Evolutionary conservation across 2,329 filamentous ascomycete species (phyloP).

Genomic region (Thielaviopsis populi): DNA sequence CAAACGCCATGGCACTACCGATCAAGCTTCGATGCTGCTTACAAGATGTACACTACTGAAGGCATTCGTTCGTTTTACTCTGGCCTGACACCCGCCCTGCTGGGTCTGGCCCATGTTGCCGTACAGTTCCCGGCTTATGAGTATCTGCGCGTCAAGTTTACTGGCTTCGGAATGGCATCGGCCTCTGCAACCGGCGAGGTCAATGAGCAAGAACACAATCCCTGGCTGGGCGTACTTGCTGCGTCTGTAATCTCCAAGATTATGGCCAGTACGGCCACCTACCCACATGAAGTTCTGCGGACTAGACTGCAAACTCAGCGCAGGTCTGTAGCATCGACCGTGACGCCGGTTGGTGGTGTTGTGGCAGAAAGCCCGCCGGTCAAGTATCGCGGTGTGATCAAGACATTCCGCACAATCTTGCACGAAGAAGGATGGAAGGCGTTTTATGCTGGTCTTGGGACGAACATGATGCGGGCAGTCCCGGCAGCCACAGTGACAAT

Average conservation of each 20-base stretch:
- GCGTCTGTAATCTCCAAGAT: conserved; percentile 92
- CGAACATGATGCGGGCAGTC: conserved; percentile 91
- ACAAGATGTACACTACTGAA: conserved; percentile 89
- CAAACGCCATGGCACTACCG: conserved; percentile 80
- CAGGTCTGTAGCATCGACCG: conserved; percentile 40
- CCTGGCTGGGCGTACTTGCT: conserved; percentile 70
- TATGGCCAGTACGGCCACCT: conserved; percentile 84
- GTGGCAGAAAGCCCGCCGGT: conserved; percentile 21
- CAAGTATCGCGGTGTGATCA: conserved; percentile 64
- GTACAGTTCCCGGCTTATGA: conserved; percentile 97
- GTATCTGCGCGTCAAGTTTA: conserved; percentile 79
- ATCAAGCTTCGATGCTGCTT: conserved; percentile 77
- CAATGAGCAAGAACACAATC: conserved; percentile 22
- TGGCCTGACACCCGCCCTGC: conserved; percentile 75
- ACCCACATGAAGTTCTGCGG: conserved; percentile 90
- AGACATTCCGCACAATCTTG: conserved; percentile 72
- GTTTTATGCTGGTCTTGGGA: conserved; percentile 94
- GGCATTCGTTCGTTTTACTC: conserved; percentile 88
- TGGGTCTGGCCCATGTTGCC: conserved; percentile 86
- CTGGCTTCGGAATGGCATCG: conserved; percentile 74
- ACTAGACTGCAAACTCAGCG: conserved; percentile 90
- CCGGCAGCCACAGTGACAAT: conserved; percentile 95
- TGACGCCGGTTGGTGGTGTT: conserved; percentile 30
- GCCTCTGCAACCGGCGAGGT: conserved; percentile 34
- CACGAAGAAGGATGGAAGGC: conserved; percentile 88